Conservation (phyloP, 2,329 filamentous ascomycete genomes). For the Clarireedia monteithiana region DNA sequence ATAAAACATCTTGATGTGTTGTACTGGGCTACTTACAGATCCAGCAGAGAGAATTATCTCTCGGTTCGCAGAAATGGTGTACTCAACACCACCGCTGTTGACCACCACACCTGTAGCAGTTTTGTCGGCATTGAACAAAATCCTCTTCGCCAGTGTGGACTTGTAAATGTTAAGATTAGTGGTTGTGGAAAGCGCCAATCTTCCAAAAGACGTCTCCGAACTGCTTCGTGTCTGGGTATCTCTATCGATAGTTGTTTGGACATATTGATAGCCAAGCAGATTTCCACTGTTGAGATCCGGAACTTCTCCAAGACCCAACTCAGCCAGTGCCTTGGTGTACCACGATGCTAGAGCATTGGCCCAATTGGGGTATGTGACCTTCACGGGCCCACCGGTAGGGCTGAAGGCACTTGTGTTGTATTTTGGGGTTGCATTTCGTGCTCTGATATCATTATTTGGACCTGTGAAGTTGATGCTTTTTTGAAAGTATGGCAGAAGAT, state of each 20-base stretch:
- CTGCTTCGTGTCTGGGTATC: background rate
- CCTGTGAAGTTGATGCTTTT: conserved; percentile 24
- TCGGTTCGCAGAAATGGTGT: conserved; percentile 15
- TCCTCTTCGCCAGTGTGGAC: conserved; percentile 34
- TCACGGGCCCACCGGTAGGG: conserved; percentile 27
- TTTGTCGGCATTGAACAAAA: conserved; percentile 33
- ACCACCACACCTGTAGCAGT: background rate
- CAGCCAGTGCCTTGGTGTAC: conserved; percentile 33
- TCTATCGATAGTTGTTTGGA: background rate
- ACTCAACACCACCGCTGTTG: background rate
- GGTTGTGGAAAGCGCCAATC: background rate
- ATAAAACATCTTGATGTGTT: no score
- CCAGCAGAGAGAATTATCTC: conserved; percentile 39
- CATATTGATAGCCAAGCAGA: conserved; percentile 2
- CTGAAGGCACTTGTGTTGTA: background rate
- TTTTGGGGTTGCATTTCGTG: conserved; percentile 23
- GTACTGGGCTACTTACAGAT: conserved; percentile 19
- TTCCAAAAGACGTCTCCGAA: conserved; percentile 1
- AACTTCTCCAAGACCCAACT: conserved; percentile 24
- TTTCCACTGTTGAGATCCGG: background rate
- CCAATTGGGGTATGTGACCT: conserved; percentile 36
- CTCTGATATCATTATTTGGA: conserved; percentile 23
- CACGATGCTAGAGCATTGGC: conserved; percentile 28
- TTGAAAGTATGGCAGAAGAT: conserved; percentile 38
- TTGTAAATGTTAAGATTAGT: conserved; percentile 33